Percentiles rank a stretch among this genome's conserved stretches.
These are phyloP conservation scores for Colletotrichum navitas DNA, from an alignment of 2,329 filamentous ascomycete species.

Conservation along the genomic window DNA sequence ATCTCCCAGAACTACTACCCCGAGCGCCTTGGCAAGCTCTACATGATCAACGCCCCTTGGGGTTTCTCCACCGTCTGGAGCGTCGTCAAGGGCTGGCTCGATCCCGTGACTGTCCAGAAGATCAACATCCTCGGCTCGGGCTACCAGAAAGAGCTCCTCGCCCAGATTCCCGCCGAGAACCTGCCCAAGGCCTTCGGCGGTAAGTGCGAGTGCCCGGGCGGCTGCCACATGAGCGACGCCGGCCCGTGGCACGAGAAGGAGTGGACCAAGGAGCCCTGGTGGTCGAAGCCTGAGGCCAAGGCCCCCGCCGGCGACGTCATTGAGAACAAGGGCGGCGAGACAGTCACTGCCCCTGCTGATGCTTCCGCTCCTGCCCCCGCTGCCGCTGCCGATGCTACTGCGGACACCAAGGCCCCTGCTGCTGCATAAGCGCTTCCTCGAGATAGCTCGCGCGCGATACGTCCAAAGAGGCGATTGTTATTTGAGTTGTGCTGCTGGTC, in stretches of 20 bases:
- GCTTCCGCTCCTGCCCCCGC: conserved; percentile 49
- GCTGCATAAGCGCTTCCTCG: conserved; percentile 48
- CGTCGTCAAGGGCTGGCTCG: conserved; percentile 92
- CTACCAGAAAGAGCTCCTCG: conserved; percentile 87
- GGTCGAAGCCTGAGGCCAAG: conserved; percentile 64
- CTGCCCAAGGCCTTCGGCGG: conserved; percentile 90
- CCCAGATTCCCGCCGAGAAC: conserved; percentile 90
- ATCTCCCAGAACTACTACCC: conserved; percentile 99
- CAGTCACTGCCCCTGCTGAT: conserved; percentile 49
- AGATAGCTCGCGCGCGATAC: conserved; percentile 2
- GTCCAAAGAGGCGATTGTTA: conserved; percentile 12
- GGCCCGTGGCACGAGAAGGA: conserved; percentile 87
- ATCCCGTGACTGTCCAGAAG: conserved; percentile 96
- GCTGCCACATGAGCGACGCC: conserved; percentile 87
- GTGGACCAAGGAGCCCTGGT: conserved; percentile 75
- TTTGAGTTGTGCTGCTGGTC: conserved; percentile 39
- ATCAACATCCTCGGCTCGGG: conserved; percentile 87
- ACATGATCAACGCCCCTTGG: conserved; percentile 98
- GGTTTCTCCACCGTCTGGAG: conserved; percentile 89
- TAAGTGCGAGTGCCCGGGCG: conserved; percentile 82
- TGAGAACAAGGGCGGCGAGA: conserved; percentile 56
- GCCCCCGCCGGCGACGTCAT: conserved; percentile 51
- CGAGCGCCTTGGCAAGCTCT: conserved; percentile 94
- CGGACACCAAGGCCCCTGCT: conserved; percentile 50
- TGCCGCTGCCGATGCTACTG: conserved; percentile 50